phyloP scores from a whole-genome alignment of 2,329 filamentous ascomycete genomes.

The Apiospora phragmitis region DNA sequence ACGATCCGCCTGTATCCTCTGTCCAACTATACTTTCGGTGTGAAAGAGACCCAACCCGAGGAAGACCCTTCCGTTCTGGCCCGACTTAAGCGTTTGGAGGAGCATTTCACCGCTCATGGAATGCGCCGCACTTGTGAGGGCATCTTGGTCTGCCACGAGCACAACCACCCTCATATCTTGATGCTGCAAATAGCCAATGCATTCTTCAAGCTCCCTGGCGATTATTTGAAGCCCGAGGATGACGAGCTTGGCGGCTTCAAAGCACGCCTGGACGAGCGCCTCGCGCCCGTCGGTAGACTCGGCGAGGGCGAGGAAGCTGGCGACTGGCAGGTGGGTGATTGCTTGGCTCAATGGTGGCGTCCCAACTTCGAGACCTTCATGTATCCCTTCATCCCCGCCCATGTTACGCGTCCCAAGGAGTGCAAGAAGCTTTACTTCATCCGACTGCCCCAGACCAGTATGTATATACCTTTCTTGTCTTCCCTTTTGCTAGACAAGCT shows the following conservation, averaged over 20 bases:
- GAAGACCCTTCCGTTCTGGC: slow-evolving; percentile 95
- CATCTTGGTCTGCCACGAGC: slow-evolving; percentile 96
- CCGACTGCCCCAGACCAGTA: slow-evolving; percentile 88
- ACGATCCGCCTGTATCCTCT: slow-evolving; percentile 92
- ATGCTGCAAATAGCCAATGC: slow-evolving; percentile 99
- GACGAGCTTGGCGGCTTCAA: slow-evolving; percentile 97
- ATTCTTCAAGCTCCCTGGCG: slow-evolving; percentile 97
- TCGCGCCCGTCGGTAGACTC: slow-evolving; percentile 86
- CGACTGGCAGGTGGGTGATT: slow-evolving; percentile 94
- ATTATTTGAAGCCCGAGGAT: slow-evolving; percentile 87
- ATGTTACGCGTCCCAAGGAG: slow-evolving; percentile 95
- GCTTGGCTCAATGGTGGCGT: slow-evolving; percentile 96
- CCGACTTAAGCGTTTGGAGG: slow-evolving; percentile 89
- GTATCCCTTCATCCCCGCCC: slow-evolving; percentile 96
- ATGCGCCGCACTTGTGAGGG: slow-evolving; percentile 98
- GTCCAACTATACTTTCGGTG: slow-evolving; percentile 98
- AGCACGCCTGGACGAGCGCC: slow-evolving; percentile 82
- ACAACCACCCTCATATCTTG: slow-evolving; percentile 97
- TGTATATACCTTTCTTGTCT: slow-evolving; percentile 29
- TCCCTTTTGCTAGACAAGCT: neutral
- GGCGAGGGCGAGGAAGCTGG: slow-evolving; percentile 81
- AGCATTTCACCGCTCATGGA: slow-evolving; percentile 87
- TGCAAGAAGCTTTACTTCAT: slow-evolving; percentile 99
- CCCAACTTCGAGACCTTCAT: slow-evolving; percentile 99
- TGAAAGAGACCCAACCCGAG: slow-evolving; percentile 97